Base-by-base conservation (phyloP, 495 filamentous ascomycete genomes). In the Aspergillus asperescens region DNA sequence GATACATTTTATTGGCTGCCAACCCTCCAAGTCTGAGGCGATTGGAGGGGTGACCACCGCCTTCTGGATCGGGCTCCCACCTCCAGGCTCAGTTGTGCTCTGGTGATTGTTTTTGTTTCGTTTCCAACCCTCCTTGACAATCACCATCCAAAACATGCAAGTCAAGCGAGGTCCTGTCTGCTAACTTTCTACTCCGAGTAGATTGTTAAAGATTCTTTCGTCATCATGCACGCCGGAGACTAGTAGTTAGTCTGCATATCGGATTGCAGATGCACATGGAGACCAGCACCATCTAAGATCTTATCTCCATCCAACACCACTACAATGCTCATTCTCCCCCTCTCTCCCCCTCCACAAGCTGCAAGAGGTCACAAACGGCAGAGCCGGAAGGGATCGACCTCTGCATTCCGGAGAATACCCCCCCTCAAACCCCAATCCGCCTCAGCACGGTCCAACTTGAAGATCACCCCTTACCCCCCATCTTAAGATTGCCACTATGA, bases 1-100 rank as follows among this genome's bases (percentile, higher is more conserved):
- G 16, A 62, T 59, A 40, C 54, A 62, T 46, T 52, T 52, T 28
- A 62, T 59, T 62, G 60, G 60, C 32, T 12, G 19, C 3, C 29
- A 12, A 16, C 41, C 53, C 47, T 37, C 35, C 45, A 41, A 42
- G 46, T 39, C 50, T 50, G 48, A 49, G 42, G 20, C 44, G 16
- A 53, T 54, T 57, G 52, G 52, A 54, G 38, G 23, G 52, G n/a
- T 54, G 24, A 39, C 43, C 52, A 62, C 52, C 52, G 52, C 52
- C 55, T 47, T 18, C 41, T 31, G 7, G 0, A 29, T 46, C 16
- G 8, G 18, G 28, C 9, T 35, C 7, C 10, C 44, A 47, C 29
- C 29, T 15, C 24, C 29, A 15, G 13, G 16, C 32, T n/a, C n/a
- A n/a, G n/a, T n/a, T n/a, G n/a, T n/a, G n/a, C n/a, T n/a, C n/a